Evolutionary conservation across 2,329 filamentous ascomycete genomes (phyloP), one percentile per base, ranked within the genome.

Genomic region (Emergomyces orientalis): DNA sequence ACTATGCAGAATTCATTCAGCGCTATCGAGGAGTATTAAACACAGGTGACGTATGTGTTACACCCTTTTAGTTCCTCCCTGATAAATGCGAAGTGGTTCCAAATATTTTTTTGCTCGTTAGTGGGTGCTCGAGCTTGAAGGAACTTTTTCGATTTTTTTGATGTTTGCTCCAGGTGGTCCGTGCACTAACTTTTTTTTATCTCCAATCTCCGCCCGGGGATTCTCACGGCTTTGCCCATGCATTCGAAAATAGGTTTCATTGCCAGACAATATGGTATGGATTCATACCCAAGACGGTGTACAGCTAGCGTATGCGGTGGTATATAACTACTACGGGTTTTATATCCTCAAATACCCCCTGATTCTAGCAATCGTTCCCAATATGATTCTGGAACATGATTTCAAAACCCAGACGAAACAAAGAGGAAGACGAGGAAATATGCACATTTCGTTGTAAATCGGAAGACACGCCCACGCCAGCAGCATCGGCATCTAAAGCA

Each of bases 111-210:
- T 34, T 19, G 19, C 49, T 32, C 25, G 41, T 19, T 37, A 4
- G 27, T n/a, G 14, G 55, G 30, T 58, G 19, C 8, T 19, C 14
- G 13, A 34, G 54, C 34, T 27, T 25, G 25, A 19, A 45, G 25
- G n/a, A 56, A 39, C 32, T 4, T 56, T 58, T 39, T 58, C 7
- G 25, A 27, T 58, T 58, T 58, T 58, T 58, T 45, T 45, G 56
- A 58, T 43, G 39, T 25, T 43, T 22, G 30, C 37, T 56, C n/a
- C 17, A 30, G 25, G 30, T 59, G 63, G 66, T 52, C 62, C 45
- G 62, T 61, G 59, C 64, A 61, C 14, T 45, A 4, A 3, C 14
- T 30, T 45, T 58, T 41, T 49, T 47, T 51, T 17, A 51, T 58
- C 37, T 43, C 37, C 13, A 8, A 32, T 32, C 56, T 13, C 39